phyloP scores from a whole-genome alignment of 2,329 filamentous ascomycete genomes.

The Bipolaris oryzae region DNA sequence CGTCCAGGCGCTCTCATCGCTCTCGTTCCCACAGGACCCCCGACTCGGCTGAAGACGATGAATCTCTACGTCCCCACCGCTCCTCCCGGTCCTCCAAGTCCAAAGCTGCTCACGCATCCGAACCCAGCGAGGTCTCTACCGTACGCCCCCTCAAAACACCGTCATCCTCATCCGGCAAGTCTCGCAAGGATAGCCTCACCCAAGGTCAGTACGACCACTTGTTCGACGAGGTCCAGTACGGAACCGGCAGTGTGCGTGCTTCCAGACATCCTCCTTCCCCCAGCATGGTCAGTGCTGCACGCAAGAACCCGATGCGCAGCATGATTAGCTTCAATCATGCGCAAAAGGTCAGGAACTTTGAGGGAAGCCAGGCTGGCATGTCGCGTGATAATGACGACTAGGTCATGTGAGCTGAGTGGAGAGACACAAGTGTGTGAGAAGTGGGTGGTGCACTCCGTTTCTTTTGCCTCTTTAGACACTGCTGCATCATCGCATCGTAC shows the following conservation, averaged over 20 bases:
- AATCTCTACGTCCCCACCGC: slow-evolving; percentile 22
- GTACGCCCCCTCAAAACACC: slow-evolving; percentile 35
- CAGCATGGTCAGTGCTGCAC: slow-evolving; percentile 45
- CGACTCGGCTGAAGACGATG: slow-evolving; percentile 27
- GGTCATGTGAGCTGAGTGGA: neutral
- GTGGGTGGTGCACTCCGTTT: neutral
- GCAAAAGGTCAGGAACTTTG: slow-evolving; percentile 41
- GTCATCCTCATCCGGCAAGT: slow-evolving; percentile 10
- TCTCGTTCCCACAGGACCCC: slow-evolving; percentile 34
- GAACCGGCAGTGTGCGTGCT: slow-evolving; percentile 41
- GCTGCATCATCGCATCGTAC: slow-evolving; percentile 3
- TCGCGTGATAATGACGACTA: slow-evolving; percentile 1
- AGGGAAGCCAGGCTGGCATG: slow-evolving; percentile 16
- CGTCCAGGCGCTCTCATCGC: slow-evolving; percentile 36
- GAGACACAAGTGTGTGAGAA: neutral
- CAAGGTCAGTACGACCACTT: slow-evolving; percentile 37
- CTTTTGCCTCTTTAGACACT: neutral
- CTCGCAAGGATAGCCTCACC: slow-evolving; percentile 42
- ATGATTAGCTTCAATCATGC: slow-evolving; percentile 43
- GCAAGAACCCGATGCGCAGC: slow-evolving; percentile 44
- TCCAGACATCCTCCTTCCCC: slow-evolving; percentile 42
- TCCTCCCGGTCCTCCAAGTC: slow-evolving; percentile 23
- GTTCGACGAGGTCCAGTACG: slow-evolving; percentile 38
- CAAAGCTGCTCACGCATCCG: slow-evolving; percentile 33
- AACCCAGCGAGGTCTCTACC: slow-evolving; percentile 45